These are phyloP conservation scores for Linaria vulgaris DNA, from an alignment of 257 asterid species.

Conservation along the genomic window DNA sequence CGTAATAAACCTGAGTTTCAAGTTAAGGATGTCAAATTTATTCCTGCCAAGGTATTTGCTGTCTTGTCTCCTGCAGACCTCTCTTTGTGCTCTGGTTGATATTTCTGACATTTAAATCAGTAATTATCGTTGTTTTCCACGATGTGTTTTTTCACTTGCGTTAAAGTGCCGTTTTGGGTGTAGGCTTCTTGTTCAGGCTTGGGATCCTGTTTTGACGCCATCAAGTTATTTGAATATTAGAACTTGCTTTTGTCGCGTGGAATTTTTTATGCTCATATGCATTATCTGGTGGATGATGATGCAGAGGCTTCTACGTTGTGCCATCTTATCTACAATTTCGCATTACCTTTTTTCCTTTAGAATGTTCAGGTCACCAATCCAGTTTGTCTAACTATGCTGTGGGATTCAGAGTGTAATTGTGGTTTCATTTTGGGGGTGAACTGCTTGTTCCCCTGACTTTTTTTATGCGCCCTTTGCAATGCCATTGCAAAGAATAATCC, in stretches of 20 bases:
- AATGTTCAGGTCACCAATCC: neutral
- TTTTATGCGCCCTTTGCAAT: neutral
- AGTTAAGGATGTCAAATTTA: constrained; percentile 73
- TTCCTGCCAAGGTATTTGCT: constrained; percentile 69
- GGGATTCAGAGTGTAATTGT: neutral
- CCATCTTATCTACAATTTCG: neutral
- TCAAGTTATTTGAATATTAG: neutral
- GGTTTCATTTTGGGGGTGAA: neutral
- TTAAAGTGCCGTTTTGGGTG: constrained; percentile 9
- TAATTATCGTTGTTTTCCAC: neutral
- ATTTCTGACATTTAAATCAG: constrained; percentile 1
- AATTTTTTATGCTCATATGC: too few relatives aligned
- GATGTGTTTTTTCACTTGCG: neutral
- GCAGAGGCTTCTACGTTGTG: neutral
- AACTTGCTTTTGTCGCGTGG: neutral
- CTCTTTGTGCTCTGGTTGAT: constrained; percentile 11
- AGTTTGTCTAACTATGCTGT: neutral
- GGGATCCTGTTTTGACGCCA: neutral
- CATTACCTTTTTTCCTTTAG: neutral
- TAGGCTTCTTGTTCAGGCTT: constrained; percentile 15
- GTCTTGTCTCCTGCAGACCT: neutral
- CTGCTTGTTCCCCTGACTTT: neutral
- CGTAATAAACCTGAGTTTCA: constrained; percentile 60
- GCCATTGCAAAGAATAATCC: constrained; percentile 1
- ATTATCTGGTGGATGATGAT: too few relatives aligned